Evolutionary conservation across 2,329 filamentous ascomycete species (phyloP).

Genomic region (Colletotrichum sp.): DNA sequence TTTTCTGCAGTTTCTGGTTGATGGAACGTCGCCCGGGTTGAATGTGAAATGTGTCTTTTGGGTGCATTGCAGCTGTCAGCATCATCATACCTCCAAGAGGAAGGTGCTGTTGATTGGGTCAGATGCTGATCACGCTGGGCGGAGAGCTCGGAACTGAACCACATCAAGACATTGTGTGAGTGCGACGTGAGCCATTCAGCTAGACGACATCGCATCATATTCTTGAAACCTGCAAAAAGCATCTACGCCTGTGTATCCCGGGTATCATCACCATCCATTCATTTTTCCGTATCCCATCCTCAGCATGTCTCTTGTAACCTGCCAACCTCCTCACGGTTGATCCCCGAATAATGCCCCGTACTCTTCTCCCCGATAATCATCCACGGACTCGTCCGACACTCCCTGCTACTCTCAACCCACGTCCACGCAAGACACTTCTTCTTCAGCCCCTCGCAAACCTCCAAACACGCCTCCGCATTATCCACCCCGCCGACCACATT

Average conservation of each 20-base stretch:
- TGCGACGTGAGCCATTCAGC: neutral
- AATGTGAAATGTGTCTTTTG: neutral
- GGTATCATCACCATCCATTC: neutral
- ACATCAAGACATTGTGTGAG: neutral
- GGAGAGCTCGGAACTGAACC: neutral
- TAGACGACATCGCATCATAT: neutral
- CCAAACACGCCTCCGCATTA: conserved; percentile 47
- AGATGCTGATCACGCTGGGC: neutral
- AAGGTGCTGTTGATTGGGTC: neutral
- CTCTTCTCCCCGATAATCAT: conserved; percentile 47
- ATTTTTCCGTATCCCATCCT: neutral
- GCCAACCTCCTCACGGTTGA: conserved; percentile 33
- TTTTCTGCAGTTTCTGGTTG: neutral
- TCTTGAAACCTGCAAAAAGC: neutral
- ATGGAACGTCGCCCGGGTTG: rapidly evolving
- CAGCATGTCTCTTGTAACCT: conserved; percentile 22
- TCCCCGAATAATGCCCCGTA: conserved; percentile 39
- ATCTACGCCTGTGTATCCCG: neutral
- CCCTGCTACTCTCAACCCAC: conserved; percentile 43
- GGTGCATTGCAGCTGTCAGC: neutral
- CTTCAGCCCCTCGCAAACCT: conserved; percentile 43
- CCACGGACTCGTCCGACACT: conserved; percentile 56
- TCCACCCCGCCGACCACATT: conserved; percentile 40
- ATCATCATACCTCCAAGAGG: neutral
- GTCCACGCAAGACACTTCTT: conserved; percentile 56